Evolutionary conservation across 371 early-diverging fungal species (phyloP).

Genomic region (Mycotypha africana): DNA sequence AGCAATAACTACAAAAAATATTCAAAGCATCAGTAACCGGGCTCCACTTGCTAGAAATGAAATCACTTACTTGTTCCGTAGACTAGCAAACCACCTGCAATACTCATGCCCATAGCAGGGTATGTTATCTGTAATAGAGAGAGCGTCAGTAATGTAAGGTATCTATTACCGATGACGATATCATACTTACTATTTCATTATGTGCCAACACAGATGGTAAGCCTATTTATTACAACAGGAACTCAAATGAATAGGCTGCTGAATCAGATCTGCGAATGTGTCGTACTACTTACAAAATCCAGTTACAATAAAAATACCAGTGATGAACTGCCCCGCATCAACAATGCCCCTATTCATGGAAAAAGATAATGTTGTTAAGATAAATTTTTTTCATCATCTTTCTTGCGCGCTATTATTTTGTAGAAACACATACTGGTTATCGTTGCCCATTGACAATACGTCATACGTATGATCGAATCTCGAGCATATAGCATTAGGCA

Average conservation of each 20-base stretch:
- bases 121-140: constrained; percentile 66
- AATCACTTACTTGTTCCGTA: constrained; percentile 74
- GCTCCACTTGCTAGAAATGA: background rate
- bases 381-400: too few relatives aligned
- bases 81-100: constrained; percentile 80
- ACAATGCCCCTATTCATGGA: constrained; percentile 50
- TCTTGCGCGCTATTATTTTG: too few relatives aligned
- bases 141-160: too few relatives aligned
- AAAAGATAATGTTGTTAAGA: too few relatives aligned
- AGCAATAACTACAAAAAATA: constrained; percentile 29
- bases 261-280: too few relatives aligned
- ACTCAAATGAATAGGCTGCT: background rate
- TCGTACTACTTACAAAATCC: constrained; percentile 76
- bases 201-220: constrained; percentile 74
- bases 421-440: too few relatives aligned
- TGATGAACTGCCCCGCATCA: constrained; percentile 90
- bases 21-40: background rate
- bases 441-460: too few relatives aligned
- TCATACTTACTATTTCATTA: constrained; percentile 54
- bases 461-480: constrained; percentile 71
- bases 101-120: constrained; percentile 85
- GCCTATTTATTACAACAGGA: constrained; percentile 19
- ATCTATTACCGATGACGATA: too few relatives aligned
- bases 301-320: constrained; percentile 88
- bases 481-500: constrained; percentile 85